phyloP scores from a whole-genome alignment of 306 rosid genomes.

The Herpetospermum pedunculosum region DNA sequence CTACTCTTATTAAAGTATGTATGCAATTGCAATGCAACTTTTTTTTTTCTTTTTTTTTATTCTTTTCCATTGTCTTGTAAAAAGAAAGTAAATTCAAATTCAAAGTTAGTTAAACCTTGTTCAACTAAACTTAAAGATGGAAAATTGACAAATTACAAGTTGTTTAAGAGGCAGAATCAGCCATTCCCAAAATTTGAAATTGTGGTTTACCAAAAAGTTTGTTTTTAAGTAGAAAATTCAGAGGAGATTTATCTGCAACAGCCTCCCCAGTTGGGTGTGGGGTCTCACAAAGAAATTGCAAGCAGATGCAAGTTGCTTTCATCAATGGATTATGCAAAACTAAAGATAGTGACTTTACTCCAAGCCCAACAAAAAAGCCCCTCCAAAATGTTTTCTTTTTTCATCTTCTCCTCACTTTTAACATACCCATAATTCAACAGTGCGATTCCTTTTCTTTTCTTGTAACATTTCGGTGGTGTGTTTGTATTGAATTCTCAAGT shows the following conservation, averaged over 20 bases:
- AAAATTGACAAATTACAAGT: background rate
- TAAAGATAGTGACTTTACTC: background rate
- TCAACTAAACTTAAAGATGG: background rate
- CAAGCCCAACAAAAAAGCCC: constrained; percentile 5
- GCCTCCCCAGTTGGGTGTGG: background rate
- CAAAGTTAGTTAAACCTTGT: background rate
- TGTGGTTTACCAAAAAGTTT: background rate
- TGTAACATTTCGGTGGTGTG: too few species aligned
- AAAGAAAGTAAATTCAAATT: background rate
- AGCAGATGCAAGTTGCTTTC: constrained; percentile 2
- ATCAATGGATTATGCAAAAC: constrained; percentile 4
- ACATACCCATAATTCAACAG: background rate
- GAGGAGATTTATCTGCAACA: background rate
- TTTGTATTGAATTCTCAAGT: too few species aligned
- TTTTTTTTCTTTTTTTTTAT: background rate
- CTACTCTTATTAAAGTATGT: background rate
- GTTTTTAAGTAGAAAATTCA: background rate
- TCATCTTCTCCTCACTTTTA: background rate
- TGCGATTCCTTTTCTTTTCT: background rate
- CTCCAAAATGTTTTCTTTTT: constrained; percentile 1
- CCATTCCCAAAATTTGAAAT: background rate
- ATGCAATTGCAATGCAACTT: too few species aligned
- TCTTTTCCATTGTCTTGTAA: background rate
- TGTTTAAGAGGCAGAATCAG: background rate
- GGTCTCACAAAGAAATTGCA: background rate